phyloP scores from a whole-genome alignment of 148 eudicot genomes.

The Amaranthus hypochondriacus region DNA sequence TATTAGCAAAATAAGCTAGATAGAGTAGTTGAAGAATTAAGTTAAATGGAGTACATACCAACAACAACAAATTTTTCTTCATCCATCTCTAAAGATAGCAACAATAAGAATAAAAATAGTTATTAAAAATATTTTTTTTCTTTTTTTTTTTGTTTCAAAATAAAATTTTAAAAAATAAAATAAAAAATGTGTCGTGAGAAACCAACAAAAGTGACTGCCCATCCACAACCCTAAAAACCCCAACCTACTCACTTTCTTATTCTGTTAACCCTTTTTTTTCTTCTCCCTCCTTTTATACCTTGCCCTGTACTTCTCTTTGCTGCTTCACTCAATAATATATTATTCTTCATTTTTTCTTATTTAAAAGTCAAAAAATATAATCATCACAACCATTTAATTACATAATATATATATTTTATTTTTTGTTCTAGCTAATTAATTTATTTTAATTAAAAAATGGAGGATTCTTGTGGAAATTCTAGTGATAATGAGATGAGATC shows the following conservation, averaged over 20 bases:
- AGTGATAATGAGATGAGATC: constrained; percentile 41
- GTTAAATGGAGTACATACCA: constrained; percentile 2
- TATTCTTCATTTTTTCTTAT: not conserved
- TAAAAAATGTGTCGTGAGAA: constrained; percentile 53
- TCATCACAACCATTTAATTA: not conserved
- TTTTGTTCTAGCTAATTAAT: not conserved
- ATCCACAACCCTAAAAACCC: constrained; percentile 69
- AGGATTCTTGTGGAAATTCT: constrained; percentile 41
- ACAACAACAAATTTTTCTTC: not conserved
- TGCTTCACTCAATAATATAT: not conserved
- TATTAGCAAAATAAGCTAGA: not conserved
- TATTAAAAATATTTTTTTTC: not conserved
- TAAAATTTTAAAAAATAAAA: constrained; percentile 2
- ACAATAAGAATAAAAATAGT: not conserved
- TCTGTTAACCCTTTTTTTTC: constrained; percentile 23
- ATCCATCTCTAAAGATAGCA: constrained; percentile 1
- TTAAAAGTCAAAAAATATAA: constrained; percentile 16
- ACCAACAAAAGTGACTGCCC: constrained; percentile 89
- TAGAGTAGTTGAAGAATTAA: constrained; percentile 2
- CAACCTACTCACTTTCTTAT: constrained; percentile 52
- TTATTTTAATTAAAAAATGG: constrained; percentile 34
- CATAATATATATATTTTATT: not conserved
- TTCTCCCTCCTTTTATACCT: constrained; percentile 22
- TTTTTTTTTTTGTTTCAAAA: not conserved
- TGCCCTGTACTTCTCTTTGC: constrained; percentile 20